Conservation (phyloP, 768 basidiomycete species). For the Trametes punicea region DNA sequence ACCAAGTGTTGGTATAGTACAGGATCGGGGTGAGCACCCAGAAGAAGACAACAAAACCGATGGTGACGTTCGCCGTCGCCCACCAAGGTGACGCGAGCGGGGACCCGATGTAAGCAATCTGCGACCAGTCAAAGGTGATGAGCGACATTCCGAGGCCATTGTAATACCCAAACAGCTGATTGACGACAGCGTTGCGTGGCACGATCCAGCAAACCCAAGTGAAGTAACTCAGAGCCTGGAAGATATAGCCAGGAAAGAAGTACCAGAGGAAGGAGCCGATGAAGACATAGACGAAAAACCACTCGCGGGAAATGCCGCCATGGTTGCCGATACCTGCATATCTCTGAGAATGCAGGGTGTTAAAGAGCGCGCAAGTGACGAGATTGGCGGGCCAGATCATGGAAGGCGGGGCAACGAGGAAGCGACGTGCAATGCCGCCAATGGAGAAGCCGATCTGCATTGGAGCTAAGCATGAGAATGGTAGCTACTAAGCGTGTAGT, state of each 20-base stretch:
- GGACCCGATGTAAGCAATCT: constrained; percentile 65
- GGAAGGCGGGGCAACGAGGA: constrained; percentile 42
- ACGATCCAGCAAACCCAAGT: constrained; percentile 64
- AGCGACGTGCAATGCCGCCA: constrained; percentile 44
- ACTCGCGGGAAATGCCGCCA: constrained; percentile 49
- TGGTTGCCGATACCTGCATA: constrained; percentile 42
- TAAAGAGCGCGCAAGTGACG: constrained; percentile 44
- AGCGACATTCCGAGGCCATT: constrained; percentile 53
- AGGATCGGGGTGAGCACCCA: constrained; percentile 62
- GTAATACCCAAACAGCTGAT: constrained; percentile 69
- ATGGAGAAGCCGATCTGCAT: constrained; percentile 38
- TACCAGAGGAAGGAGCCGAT: constrained; percentile 42
- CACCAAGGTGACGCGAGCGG: constrained; percentile 83
- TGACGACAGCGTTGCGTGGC: constrained; percentile 64
- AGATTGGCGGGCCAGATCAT: constrained; percentile 47
- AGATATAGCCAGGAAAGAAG: constrained; percentile 72
- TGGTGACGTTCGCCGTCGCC: constrained; percentile 68
- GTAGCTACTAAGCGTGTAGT: not conserved
- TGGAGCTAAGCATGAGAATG: not conserved
- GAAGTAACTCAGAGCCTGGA: constrained; percentile 42
- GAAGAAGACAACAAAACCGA: constrained; percentile 65
- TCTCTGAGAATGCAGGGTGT: constrained; percentile 37
- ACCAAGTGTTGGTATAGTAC: constrained; percentile 70
- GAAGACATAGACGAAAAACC: constrained; percentile 48
- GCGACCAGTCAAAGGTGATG: constrained; percentile 77